phyloP scores from a whole-genome alignment of 164 flowering plant species.

The Liriodendron chinense region DNA sequence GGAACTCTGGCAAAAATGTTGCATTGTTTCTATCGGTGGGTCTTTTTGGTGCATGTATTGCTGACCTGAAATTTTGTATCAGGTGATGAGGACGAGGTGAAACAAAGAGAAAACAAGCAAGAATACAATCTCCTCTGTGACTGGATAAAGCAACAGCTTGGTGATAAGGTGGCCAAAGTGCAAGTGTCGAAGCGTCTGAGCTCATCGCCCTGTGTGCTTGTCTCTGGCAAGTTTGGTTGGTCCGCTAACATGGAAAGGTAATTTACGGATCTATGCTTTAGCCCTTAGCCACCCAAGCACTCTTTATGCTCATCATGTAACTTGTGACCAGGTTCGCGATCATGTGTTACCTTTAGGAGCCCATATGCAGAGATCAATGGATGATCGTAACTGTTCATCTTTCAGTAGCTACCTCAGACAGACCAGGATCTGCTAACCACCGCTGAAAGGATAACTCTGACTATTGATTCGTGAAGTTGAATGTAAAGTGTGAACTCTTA shows the following conservation, averaged over 20 bases:
- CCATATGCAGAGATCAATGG: neutral
- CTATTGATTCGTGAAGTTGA: neutral
- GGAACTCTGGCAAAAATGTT: neutral
- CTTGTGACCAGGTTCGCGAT: neutral
- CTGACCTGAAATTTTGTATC: conserved; percentile 5
- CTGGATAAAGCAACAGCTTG: conserved; percentile 96
- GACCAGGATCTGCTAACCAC: neutral
- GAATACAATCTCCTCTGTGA: conserved; percentile 86
- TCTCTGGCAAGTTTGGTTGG: conserved; percentile 99
- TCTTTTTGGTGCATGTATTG: neutral
- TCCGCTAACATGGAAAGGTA: conserved; percentile 99
- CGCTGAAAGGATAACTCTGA: neutral
- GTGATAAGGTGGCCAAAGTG: conserved; percentile 95
- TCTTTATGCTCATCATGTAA: neutral
- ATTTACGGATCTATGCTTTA: neutral
- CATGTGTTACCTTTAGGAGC: neutral
- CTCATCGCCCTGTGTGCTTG: conserved; percentile 98
- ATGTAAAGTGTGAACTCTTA: too few species aligned
- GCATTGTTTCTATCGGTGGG: neutral
- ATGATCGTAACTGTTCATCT: neutral
- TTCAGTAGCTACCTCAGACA: neutral
- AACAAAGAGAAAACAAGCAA: conserved; percentile 80
- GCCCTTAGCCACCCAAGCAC: neutral
- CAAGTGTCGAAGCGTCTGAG: conserved; percentile 88
- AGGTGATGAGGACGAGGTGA: conserved; percentile 96